Evolutionary conservation across 192 early-diverging fungal genomes (phyloP), one percentile per base, ranked within the genome.

Genomic region (Chytriomyces hyalinus): DNA sequence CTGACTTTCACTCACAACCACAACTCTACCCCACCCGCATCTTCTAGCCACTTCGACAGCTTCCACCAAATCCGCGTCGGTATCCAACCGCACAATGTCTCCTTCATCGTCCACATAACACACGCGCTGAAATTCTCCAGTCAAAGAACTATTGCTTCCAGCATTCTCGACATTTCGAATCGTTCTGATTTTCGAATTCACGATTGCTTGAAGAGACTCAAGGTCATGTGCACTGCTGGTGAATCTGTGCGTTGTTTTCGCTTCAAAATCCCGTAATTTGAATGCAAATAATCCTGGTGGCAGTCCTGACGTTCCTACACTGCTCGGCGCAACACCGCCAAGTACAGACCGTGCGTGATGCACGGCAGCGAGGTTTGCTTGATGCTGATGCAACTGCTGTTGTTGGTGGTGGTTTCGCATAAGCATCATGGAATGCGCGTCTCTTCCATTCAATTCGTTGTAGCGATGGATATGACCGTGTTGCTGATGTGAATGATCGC

Each of bases 31-130:
- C 77, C 87, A 90, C 17, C 90, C 92, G 20, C 89, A 87, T 68
- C 91, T 86, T 49, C 87, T 86, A 22, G 96, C 93, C 81, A 97
- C 87, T 17, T 90, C 79, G 0, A 98, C 92, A 6, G 95, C 95
- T 72, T 98, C 95, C 5, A 88, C 78, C 71, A 99, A 80, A 75
- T 99, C 96, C 11, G 88, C 90, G 70, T 94, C 93, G 47, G 89
- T 87, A 36, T 91, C 88, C 76, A 99, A 87, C 73, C 90, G 84
- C 28, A 99, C 94, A 71, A 91, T 86, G 79, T 99, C 97, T 51
- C 92, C 90, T 72, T 99, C 97, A 75, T 99, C 97, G 80, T 99
- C 97, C 65, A 95, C 74, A 80, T 98, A 99, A 47, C 49, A 60
- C 7, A 68, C 53, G 10, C 24, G 62, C 36, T 36, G 36, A 36